Conservation (phyloP, 495 filamentous ascomycete genomes). For the Opeltia flavorubescens region DNA sequence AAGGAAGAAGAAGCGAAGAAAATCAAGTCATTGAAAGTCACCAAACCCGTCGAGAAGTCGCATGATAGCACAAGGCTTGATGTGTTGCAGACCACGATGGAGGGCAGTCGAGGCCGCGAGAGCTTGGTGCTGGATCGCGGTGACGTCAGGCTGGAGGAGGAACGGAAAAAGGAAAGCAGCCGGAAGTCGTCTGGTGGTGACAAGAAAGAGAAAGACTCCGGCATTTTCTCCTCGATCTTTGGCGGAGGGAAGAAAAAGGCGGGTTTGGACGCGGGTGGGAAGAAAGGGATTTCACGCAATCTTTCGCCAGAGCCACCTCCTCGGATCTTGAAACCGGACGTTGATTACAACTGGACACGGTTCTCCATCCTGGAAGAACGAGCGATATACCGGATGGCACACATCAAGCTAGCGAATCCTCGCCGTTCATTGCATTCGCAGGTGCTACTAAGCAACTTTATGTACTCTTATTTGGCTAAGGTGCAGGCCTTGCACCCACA, state of each 20-base stretch:
- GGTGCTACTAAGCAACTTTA: slow-evolving; percentile 96
- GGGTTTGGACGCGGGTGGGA: slow-evolving; percentile 21
- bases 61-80: slow-evolving; percentile 71
- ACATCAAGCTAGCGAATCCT: slow-evolving; percentile 97
- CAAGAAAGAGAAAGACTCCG: slow-evolving; percentile 78
- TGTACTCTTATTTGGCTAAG: slow-evolving; percentile 98
- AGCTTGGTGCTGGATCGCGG: slow-evolving; percentile 72
- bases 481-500: slow-evolving; percentile 97
- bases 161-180: slow-evolving; percentile 65
- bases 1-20: slow-evolving; percentile 47
- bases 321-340: slow-evolving; percentile 59
- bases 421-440: slow-evolving; percentile 85
- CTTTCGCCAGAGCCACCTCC: slow-evolving; percentile 70
- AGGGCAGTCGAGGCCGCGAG: slow-evolving; percentile 58
- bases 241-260: slow-evolving; percentile 66
- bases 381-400: slow-evolving; percentile 96
- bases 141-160: slow-evolving; percentile 62
- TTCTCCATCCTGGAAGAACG: slow-evolving; percentile 94
- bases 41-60: slow-evolving; percentile 36
- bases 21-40: slow-evolving; percentile 46
- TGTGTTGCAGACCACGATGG: slow-evolving; percentile 68
- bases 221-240: slow-evolving; percentile 81
- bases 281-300: slow-evolving; percentile 62
- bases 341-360: slow-evolving; percentile 90
- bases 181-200: slow-evolving; percentile 55